These are phyloP conservation scores for Agrocybe pediades DNA, from an alignment of 768 basidiomycete species.

Conservation along the genomic window DNA sequence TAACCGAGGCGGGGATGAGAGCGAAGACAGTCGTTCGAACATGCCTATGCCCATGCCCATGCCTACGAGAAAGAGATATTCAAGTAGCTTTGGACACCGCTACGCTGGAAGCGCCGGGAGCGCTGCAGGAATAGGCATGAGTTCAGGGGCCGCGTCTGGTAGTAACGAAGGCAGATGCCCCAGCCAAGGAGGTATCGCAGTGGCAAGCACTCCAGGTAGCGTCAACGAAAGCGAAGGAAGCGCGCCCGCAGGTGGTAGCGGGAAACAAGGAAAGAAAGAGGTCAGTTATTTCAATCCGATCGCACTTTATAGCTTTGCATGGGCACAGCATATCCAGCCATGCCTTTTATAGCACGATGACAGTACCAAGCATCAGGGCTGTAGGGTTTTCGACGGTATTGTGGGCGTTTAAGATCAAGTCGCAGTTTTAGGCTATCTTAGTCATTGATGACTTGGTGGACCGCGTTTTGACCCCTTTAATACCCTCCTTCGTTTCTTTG, in stretches of 20 bases:
- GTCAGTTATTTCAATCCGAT: conserved; percentile 20
- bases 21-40: conserved; percentile 7
- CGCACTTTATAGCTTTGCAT: not conserved
- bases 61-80: conserved; percentile 62
- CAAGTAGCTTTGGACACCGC: conserved; percentile 77
- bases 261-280: conserved; percentile 30
- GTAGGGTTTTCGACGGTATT: too few species aligned
- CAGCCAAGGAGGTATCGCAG: conserved; percentile 6
- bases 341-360: not conserved
- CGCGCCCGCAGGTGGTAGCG: conserved; percentile 25
- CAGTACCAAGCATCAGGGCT: not conserved
- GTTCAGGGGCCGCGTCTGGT: conserved; percentile 29
- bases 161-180: conserved; percentile 15
- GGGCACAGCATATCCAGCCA: too few species aligned
- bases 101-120: conserved; percentile 42
- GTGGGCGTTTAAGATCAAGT: not conserved
- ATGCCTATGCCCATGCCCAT: conserved; percentile 20
- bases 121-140: conserved; percentile 24
- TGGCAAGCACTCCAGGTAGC: conserved; percentile 11
- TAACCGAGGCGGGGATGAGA: conserved; percentile 9
- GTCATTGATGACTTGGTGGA: not conserved
- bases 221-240: conserved; percentile 12
- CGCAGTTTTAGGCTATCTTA: not conserved
- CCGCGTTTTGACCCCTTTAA: not conserved
- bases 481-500: not conserved